Percentiles rank a stretch among this genome's conserved stretches.
Evolutionary conservation across 192 early-diverging fungal genomes (phyloP).

Genomic region (Thamnidium elegans): DNA sequence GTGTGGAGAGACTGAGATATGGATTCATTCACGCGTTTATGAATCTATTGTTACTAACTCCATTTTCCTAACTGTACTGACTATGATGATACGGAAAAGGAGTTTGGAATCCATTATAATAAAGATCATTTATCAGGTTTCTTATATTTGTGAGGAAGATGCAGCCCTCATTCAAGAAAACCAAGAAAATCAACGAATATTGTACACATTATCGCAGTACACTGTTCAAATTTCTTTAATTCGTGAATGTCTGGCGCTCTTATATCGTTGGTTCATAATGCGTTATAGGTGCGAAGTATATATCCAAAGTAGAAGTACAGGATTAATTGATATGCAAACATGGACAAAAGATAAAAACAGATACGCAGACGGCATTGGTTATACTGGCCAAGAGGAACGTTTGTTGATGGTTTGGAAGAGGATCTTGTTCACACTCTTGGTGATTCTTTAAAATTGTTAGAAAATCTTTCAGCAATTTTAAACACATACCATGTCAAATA

Average conservation of each 20-base stretch:
- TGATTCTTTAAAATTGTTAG: constrained; percentile 2
- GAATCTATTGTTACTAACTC: too few species aligned
- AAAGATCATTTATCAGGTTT: too few species aligned
- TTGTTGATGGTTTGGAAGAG: constrained; percentile 8
- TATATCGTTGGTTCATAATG: constrained; percentile 8
- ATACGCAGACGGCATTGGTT: constrained; percentile 10
- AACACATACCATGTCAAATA: constrained; percentile 5
- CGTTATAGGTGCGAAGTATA: constrained; percentile 4
- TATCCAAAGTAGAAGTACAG: constrained; percentile 4
- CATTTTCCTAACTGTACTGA: too few species aligned
- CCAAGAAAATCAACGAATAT: not conserved
- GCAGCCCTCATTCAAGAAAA: constrained; percentile 1
- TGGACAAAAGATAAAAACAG: constrained; percentile 13
- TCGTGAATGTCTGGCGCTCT: constrained; percentile 12
- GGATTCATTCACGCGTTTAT: too few species aligned
- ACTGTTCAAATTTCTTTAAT: constrained; percentile 11
- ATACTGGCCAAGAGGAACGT: constrained; percentile 13
- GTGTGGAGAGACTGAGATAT: too few species aligned
- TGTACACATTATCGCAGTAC: constrained; percentile 3
- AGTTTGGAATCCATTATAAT: too few species aligned
- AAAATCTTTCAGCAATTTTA: constrained; percentile 4
- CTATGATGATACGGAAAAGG: too few species aligned
- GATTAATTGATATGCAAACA: constrained; percentile 15
- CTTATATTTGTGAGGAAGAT: constrained; percentile 9
- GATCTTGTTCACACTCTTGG: constrained; percentile 18